These are phyloP conservation scores for Pseudoturritis turrita DNA, from an alignment of 345 rosid genomes.

Conservation along the genomic window DNA sequence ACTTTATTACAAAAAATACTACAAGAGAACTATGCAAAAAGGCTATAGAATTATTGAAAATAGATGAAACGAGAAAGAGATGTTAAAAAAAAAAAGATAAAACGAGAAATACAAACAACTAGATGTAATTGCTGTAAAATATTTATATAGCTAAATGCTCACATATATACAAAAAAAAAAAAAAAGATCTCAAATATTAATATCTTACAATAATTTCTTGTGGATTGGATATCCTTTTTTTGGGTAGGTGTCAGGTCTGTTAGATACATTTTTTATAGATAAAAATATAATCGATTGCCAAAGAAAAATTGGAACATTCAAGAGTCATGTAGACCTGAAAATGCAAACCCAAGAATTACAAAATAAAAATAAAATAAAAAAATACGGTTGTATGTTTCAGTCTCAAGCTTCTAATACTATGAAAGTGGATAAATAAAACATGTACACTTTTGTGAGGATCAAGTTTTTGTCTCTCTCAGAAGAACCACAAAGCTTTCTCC, in stretches of 20 bases:
- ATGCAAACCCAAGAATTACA: not conserved
- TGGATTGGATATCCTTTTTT: not conserved
- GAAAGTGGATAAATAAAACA: conserved; percentile 6
- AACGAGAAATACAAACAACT: too few relatives aligned
- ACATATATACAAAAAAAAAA: too few relatives aligned
- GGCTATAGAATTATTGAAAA: too few relatives aligned
- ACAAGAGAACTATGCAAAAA: too few relatives aligned
- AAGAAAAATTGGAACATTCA: not conserved
- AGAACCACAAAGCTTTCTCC: not conserved
- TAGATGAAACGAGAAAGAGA: too few relatives aligned
- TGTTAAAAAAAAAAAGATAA: too few relatives aligned
- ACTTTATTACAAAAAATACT: too few relatives aligned
- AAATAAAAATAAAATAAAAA: too few relatives aligned
- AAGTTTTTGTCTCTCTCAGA: not conserved
- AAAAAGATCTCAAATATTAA: too few relatives aligned
- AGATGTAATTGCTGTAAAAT: too few relatives aligned
- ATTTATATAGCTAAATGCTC: too few relatives aligned
- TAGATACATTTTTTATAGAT: not conserved
- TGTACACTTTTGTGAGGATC: conserved; percentile 13
- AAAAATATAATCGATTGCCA: not conserved
- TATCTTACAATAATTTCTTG: too few relatives aligned
- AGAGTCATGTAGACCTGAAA: not conserved
- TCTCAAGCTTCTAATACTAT: conserved; percentile 11
- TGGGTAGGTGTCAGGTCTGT: not conserved
- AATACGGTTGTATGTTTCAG: not conserved